These are phyloP conservation scores for Moesziomyces sp. DNA, from an alignment of 1,284 basidiomycete genomes.

Conservation along the genomic window DNA sequence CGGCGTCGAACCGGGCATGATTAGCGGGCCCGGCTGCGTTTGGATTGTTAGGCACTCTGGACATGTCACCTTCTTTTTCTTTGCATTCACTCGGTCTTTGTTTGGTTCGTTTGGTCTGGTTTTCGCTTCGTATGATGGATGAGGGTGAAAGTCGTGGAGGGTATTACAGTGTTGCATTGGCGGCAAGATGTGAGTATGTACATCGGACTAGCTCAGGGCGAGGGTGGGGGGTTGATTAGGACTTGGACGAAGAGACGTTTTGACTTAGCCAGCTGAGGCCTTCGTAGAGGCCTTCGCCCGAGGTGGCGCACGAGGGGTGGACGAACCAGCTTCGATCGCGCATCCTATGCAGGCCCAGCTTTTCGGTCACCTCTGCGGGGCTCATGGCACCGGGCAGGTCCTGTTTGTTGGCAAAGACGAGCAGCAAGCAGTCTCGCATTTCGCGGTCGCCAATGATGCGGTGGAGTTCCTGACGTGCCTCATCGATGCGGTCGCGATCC, in stretches of 20 bases:
- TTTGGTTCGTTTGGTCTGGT: neutral
- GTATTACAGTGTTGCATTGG: neutral
- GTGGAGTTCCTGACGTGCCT: constrained; percentile 95
- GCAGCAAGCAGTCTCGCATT: constrained; percentile 95
- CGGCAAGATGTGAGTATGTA: neutral
- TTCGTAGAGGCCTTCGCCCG: constrained; percentile 64
- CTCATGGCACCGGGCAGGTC: constrained; percentile 99
- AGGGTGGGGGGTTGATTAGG: neutral
- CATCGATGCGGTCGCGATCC: constrained; percentile 93
- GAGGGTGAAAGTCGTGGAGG: neutral
- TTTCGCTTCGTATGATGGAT: neutral
- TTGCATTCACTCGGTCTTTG: neutral
- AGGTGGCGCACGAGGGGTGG: constrained; percentile 74
- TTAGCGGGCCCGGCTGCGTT: too few species aligned
- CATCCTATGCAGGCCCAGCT: constrained; percentile 93
- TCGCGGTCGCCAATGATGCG: constrained; percentile 96
- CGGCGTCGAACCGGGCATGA: neutral
- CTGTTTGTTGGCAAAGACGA: constrained; percentile 99
- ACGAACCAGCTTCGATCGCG: constrained; percentile 98
- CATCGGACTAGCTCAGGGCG: neutral
- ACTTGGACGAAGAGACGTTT: constrained; percentile 50
- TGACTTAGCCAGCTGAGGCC: constrained; percentile 63
- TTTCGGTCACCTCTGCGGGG: constrained; percentile 97
- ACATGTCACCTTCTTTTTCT: neutral
- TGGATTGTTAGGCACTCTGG: neutral